Percentiles rank a stretch among this genome's conserved stretches.
Evolutionary conservation across 1,284 basidiomycete genomes (phyloP).

Genomic region (Moesziomyces globuligerus): DNA sequence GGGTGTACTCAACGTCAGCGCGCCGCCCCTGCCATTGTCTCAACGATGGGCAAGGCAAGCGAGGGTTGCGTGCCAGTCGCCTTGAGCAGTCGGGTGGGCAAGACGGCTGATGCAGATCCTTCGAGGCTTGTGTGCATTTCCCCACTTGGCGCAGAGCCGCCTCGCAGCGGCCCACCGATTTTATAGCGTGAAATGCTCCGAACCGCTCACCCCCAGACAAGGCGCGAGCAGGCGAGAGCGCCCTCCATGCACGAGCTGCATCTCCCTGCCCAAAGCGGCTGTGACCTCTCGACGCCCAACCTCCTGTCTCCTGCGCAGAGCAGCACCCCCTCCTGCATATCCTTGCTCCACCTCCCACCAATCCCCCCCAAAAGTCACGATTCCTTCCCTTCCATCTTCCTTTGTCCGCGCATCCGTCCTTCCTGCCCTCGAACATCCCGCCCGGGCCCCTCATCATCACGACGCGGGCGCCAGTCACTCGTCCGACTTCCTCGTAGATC

Average conservation of each 20-base stretch:
- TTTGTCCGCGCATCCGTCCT: neutral
- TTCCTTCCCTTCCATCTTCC: neutral
- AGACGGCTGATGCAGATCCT: neutral
- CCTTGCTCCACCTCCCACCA: neutral
- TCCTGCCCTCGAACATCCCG: neutral
- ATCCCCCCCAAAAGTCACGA: neutral
- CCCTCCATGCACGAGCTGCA: neutral
- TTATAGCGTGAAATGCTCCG: slow-evolving; percentile 1
- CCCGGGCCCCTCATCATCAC: too few species aligned
- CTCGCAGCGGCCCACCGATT: neutral
- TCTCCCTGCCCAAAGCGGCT: neutral
- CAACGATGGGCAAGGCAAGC: neutral
- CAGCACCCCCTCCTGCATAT: neutral
- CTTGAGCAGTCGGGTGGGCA: too few species aligned
- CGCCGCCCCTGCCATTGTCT: too few species aligned
- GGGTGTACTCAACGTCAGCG: neutral
- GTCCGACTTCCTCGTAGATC: too few species aligned
- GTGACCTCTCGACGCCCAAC: neutral
- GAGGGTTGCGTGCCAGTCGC: too few species aligned
- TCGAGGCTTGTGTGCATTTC: neutral
- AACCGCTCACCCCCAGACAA: too few species aligned
- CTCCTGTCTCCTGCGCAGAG: neutral
- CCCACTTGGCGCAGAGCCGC: neutral
- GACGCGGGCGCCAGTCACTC: too few species aligned
- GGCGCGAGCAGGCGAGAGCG: too few species aligned